phyloP scores from a whole-genome alignment of 306 rosid genomes.

The Cicer judaicum region DNA sequence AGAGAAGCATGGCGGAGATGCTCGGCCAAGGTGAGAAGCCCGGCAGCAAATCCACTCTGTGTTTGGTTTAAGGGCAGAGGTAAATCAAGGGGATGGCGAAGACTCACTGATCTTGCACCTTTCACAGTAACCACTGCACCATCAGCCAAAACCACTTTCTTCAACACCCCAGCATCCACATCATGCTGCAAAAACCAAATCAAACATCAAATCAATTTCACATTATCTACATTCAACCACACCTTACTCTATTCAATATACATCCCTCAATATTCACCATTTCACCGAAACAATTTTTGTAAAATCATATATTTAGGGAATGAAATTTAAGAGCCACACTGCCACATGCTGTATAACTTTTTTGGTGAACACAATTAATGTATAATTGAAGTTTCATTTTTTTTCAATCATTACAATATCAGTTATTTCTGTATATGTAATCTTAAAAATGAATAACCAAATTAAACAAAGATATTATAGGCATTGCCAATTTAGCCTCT shows the following conservation, averaged over 20 bases:
- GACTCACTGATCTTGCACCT: slow-evolving; percentile 94
- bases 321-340: background rate
- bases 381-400: background rate
- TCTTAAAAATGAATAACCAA: too few relatives aligned
- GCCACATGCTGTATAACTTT: too few relatives aligned
- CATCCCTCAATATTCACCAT: slow-evolving; percentile 2
- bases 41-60: slow-evolving; percentile 71
- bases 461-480: too few relatives aligned
- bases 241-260: background rate
- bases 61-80: slow-evolving; percentile 77
- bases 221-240: slow-evolving; percentile 20
- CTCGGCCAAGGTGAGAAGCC: slow-evolving; percentile 75
- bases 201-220: slow-evolving; percentile 23
- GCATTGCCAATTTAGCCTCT: too few relatives aligned
- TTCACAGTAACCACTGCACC: slow-evolving; percentile 96
- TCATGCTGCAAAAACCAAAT: slow-evolving; percentile 74
- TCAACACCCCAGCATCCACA: slow-evolving; percentile 96
- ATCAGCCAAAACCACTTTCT: slow-evolving; percentile 89
- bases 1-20: slow-evolving; percentile 75
- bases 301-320: background rate
- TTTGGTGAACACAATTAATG: background rate
- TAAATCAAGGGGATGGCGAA: slow-evolving; percentile 81
- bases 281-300: slow-evolving; percentile 13
- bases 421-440: too few relatives aligned
- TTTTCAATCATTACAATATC: too few relatives aligned